Base-by-base conservation (phyloP, 1,284 basidiomycete species). In the Ceratobasidium sp. region DNA sequence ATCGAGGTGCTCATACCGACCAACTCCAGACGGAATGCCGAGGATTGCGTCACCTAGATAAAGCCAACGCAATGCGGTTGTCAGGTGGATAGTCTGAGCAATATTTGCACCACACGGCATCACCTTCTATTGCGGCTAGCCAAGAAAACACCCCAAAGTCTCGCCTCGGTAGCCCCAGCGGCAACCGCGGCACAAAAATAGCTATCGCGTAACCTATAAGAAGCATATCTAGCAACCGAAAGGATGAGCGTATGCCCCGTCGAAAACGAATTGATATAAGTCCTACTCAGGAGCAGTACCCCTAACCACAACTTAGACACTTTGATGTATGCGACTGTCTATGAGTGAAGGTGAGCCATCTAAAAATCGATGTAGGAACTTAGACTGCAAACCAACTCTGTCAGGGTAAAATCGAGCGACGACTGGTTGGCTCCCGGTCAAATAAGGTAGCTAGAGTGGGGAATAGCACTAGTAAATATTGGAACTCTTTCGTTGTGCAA, bases 121-220 rank as follows among this genome's bases (percentile, higher is more conserved):
- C 15, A 49, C 70, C 70, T 40, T 74, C 70, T 19, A 74, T 74
- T n/a, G 70, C 70, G 7, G 74, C 65, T n/a, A 76, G 52, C 62
- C 74, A 76, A 9, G 74, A 76, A 51, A 65, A 68, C n/a, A 76
- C 64, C 8, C 74, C 74, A 67, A 76, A 67, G 32, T 76, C 74
- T 34, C 74, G 62, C 25, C 62, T 46, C 3, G 74, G 74, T 29
- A 76, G 52, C n/a, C 74, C 74, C 3, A 76, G 64, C 7, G 74
- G 74, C 7, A 76, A 37, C 13, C 74, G 15, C n/a, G 74, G 74
- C 17, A 76, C 74, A 22, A 76, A 76, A 19, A 67, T 67, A 34
- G 74, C 59, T 7, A 68, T 51, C 2, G 51, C 15, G 29, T 76
- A 76, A 15, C 74, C 74, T 40, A 76, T 19, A 40, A 76, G 43